These are phyloP conservation scores for Lanmaoa rubissima DNA, from an alignment of 768 basidiomycete species.

Conservation along the genomic window DNA sequence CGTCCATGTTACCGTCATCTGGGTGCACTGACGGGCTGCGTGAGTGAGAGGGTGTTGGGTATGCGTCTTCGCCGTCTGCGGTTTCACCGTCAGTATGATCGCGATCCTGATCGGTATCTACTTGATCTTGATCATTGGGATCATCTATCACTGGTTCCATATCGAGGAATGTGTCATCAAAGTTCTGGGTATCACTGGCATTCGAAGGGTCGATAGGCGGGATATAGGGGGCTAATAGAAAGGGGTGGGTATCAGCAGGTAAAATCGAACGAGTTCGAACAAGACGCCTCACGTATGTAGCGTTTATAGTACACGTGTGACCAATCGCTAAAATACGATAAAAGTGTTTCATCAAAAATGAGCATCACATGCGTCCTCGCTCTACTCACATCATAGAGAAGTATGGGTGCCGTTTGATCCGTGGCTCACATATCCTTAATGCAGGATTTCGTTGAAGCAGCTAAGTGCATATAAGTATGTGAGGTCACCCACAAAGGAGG, in stretches of 20 bases:
- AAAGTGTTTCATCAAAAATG: conserved; percentile 14
- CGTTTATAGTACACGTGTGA: conserved; percentile 92
- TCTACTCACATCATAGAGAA: conserved; percentile 85
- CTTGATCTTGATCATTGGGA: conserved; percentile 56
- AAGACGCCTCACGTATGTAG: conserved; percentile 71
- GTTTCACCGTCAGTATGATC: conserved; percentile 67
- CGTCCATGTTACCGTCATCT: conserved; percentile 54
- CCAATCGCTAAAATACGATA: conserved; percentile 67
- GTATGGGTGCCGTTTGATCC: conserved; percentile 92
- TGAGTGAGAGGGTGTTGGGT: conserved; percentile 77
- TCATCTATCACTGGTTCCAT: conserved; percentile 93
- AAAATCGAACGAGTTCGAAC: conserved; percentile 4
- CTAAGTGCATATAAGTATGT: conserved; percentile 38
- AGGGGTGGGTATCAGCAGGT: conserved; percentile 15
- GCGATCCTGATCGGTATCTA: conserved; percentile 69
- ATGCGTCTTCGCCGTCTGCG: conserved; percentile 73
- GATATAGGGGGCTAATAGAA: conserved; percentile 76
- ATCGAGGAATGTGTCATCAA: conserved; percentile 94
- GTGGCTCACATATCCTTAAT: conserved; percentile 86
- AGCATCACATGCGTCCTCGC: conserved; percentile 1
- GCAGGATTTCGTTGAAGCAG: conserved; percentile 91
- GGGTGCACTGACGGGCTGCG: conserved; percentile 68
- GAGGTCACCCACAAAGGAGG: not conserved
- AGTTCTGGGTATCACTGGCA: conserved; percentile 96
- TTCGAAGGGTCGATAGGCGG: conserved; percentile 88